A percentile compares a stretch with the other conserved stretches of the same genome.
phyloP scores from a whole-genome alignment of 2,329 filamentous ascomycete species.

The Hortaea werneckii region DNA sequence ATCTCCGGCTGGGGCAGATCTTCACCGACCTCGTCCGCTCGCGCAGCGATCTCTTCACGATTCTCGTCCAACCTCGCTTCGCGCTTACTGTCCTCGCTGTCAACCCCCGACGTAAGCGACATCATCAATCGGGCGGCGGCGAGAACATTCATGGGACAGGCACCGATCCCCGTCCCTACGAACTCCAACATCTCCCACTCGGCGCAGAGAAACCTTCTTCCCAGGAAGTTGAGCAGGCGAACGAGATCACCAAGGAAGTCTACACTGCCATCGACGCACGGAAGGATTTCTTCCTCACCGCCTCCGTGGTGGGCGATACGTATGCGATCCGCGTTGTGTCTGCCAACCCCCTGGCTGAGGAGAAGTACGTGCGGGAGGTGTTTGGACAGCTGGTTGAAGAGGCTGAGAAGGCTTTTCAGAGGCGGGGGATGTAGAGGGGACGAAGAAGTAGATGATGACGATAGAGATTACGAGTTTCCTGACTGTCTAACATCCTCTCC shows the following conservation, averaged over 20 bases:
- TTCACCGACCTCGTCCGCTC: constrained; percentile 53
- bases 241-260: constrained; percentile 60
- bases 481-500: no score
- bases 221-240: constrained; percentile 46
- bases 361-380: constrained; percentile 59
- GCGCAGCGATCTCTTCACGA: constrained; percentile 60
- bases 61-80: constrained; percentile 66
- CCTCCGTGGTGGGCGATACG: constrained; percentile 59
- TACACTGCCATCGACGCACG: constrained; percentile 64
- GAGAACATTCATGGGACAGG: constrained; percentile 2
- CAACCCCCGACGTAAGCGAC: constrained; percentile 30
- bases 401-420: constrained; percentile 45
- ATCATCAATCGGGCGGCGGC: constrained; percentile 22
- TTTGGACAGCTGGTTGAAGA: constrained; percentile 63
- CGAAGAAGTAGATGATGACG: no score
- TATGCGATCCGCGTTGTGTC: constrained; percentile 78
- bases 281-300: constrained; percentile 76
- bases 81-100: constrained; percentile 69
- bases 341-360: constrained; percentile 57
- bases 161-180: constrained; percentile 17
- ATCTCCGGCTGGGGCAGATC: constrained; percentile 57
- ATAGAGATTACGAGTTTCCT: no score
- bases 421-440: neutral
- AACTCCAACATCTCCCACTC: constrained; percentile 17
- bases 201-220: constrained; percentile 23